A percentile compares a stretch with the other conserved stretches of the same genome.
Conservation (phyloP, 257 asterid genomes). For the Cinchona pubescens region DNA sequence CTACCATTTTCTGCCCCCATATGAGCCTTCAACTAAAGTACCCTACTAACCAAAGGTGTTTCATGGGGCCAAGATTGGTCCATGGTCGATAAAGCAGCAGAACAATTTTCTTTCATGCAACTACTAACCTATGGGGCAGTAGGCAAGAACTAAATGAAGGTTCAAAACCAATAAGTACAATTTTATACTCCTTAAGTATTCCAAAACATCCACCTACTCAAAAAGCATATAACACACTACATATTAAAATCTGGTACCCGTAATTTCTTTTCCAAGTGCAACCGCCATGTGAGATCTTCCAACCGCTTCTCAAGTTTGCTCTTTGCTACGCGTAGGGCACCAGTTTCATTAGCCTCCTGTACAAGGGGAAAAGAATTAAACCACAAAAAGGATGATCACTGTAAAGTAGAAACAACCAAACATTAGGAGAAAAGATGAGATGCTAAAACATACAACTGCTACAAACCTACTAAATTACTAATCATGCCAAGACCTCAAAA, state of each 20-base stretch:
- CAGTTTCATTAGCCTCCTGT: constrained; percentile 98
- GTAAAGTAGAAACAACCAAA: background rate
- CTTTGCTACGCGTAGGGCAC: constrained; percentile 93
- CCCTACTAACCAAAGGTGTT: background rate
- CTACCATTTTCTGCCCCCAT: background rate
- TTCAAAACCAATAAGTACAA: constrained; percentile 2
- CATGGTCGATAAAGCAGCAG: background rate
- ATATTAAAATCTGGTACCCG: constrained; percentile 47
- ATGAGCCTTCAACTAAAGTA: background rate
- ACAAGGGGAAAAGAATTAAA: constrained; percentile 1
- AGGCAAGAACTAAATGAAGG: background rate
- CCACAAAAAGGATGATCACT: background rate
- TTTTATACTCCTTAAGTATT: background rate
- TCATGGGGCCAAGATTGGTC: background rate
- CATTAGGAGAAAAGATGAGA: background rate
- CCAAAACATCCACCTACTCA: background rate
- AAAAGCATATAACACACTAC: background rate
- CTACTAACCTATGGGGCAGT: background rate
- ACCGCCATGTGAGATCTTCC: constrained; percentile 98
- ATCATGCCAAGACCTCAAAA: background rate
- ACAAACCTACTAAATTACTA: background rate
- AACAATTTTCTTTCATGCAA: background rate
- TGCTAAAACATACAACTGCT: background rate
- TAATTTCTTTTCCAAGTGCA: constrained; percentile 84
- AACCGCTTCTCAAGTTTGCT: constrained; percentile 90